Evolutionary conservation across 2,329 filamentous ascomycete genomes (phyloP).

Genomic region (Penicillium janthinellum): DNA sequence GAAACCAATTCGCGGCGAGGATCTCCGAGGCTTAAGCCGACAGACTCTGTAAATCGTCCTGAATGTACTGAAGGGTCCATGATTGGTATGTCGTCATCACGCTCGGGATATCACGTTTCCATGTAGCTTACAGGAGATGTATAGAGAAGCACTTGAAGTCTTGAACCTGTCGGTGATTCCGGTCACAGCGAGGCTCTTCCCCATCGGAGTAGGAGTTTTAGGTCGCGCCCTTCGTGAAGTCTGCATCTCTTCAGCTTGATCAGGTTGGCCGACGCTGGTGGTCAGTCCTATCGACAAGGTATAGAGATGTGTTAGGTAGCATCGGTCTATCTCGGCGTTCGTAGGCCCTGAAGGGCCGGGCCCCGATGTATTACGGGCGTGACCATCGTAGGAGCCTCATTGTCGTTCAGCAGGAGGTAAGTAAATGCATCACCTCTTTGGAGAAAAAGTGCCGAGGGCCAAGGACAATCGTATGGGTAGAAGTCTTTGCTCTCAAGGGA

Average conservation of each 20-base stretch:
- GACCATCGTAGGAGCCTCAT: neutral
- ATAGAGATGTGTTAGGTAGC: neutral
- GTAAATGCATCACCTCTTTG: no score
- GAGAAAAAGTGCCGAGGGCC: neutral
- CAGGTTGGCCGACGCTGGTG: neutral
- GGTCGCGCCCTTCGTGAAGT: neutral
- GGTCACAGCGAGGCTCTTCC: neutral
- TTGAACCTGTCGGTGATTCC: neutral
- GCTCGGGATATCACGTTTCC: neutral
- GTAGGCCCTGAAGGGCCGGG: neutral
- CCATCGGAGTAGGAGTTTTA: neutral
- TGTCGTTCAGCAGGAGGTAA: no score
- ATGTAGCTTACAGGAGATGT: neutral
- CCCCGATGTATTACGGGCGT: neutral
- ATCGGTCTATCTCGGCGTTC: neutral
- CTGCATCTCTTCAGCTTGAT: neutral
- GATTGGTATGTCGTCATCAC: conserved; percentile 1
- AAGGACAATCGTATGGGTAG: neutral
- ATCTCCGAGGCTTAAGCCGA: neutral
- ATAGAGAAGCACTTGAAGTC: neutral
- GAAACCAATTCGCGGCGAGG: neutral
- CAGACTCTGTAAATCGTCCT: neutral
- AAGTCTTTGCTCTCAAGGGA: no score
- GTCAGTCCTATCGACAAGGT: neutral
- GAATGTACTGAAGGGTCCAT: neutral